Conservation (phyloP, 1,139 yeast species). For the Hyphopichia fennica region DNA sequence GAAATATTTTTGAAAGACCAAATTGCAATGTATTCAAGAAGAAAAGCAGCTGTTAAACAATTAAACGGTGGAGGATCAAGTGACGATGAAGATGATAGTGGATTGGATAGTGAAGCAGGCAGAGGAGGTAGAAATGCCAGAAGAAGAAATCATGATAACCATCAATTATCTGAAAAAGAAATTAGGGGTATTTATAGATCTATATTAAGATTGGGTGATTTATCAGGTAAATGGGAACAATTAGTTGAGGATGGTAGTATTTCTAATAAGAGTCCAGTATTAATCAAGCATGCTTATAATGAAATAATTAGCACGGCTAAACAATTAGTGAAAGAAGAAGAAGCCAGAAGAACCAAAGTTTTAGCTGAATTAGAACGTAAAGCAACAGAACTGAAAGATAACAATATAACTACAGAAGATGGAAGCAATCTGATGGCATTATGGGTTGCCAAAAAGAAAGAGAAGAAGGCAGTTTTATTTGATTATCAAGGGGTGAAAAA, state of each 20-base stretch:
- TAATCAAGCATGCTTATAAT: slow-evolving; percentile 70
- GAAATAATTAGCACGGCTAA: slow-evolving; percentile 68
- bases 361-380: slow-evolving; percentile 61
- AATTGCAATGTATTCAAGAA: slow-evolving; percentile 79
- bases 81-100: slow-evolving; percentile 39
- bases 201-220: slow-evolving; percentile 78
- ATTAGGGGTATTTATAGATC: slow-evolving; percentile 85
- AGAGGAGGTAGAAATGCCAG: slow-evolving; percentile 21
- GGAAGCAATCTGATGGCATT: slow-evolving; percentile 45
- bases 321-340: slow-evolving; percentile 66
- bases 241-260: slow-evolving; percentile 88
- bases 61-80: slow-evolving; percentile 47
- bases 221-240: slow-evolving; percentile 80
- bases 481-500: slow-evolving; percentile 88
- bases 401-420: slow-evolving; percentile 32
- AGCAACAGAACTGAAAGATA: slow-evolving; percentile 57
- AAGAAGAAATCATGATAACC: slow-evolving; percentile 45
- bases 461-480: slow-evolving; percentile 82
- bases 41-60: slow-evolving; percentile 70
- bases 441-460: slow-evolving; percentile 67
- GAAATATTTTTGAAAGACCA: slow-evolving; percentile 88
- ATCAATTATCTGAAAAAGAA: slow-evolving; percentile 78
- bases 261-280: slow-evolving; percentile 82
- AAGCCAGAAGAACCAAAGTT: slow-evolving; percentile 54
- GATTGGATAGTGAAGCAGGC: slow-evolving; percentile 27